Evolutionary conservation across 768 basidiomycete genomes (phyloP), one percentile per base, ranked within the genome.

Genomic region (Auricularia cornea): DNA sequence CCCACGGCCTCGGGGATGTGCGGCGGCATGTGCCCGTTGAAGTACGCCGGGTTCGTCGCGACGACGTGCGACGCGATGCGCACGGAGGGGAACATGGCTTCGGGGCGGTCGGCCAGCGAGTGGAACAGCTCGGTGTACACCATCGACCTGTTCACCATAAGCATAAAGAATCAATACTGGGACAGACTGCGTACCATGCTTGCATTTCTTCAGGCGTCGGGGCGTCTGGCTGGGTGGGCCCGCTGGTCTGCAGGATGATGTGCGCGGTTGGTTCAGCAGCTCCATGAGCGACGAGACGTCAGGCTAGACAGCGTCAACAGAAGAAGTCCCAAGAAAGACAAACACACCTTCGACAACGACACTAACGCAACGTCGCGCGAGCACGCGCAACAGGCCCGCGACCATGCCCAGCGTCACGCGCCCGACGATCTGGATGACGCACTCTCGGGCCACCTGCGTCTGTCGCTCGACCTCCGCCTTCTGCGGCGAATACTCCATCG

Each of bases 191-290:
- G 10, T 83, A 94, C 87, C 87, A 89, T 78, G 92, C 88, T 54
- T 89, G 83, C 51, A 86, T 79, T 65, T 98, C 95, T 66, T 90
- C 89, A 2, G 85, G 70, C 0, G 86, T 80, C 38, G 87, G 85
- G 41, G 80, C 69, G 56, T 89, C 85, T 23, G 80, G 73, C 52
- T 79, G 68, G 31, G 89, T 86, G 0, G 80, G 72, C n/a, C 80
- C 74, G 16, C 76, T 78, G 4, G 75, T 23, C 31, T 54, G 74
- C 65, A 83, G 48, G 69, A 98, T 87, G 20, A 91, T 84, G 73
- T 94, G 92, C n/a, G 94, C 96, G 29, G n/a, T n/a, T 93, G 88
- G 66, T 90, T 94, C 61, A 98, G 78, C 73, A 98, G 88, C 54
- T 95, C 79, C 0, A 94, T 98, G 65, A 98, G 79, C 60, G 98